Evolutionary conservation across 225 moss, liverwort and hornwort species (phyloP).

Genomic region (Bryum argenteum): DNA sequence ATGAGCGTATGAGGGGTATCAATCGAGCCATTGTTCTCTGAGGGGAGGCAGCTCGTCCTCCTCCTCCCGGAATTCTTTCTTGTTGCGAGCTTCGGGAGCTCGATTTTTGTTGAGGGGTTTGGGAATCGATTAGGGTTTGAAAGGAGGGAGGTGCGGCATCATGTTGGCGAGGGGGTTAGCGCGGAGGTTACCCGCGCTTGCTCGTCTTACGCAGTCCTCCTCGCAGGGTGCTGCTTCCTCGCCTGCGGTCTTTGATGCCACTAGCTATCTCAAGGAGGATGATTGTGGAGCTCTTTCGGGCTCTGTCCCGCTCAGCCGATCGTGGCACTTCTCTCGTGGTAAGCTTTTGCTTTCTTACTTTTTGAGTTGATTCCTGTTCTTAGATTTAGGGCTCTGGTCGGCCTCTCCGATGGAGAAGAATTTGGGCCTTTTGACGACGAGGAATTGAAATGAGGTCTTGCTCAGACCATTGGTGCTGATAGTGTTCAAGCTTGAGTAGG

Average conservation of each 20-base stretch:
- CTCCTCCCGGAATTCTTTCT: background rate
- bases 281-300: background rate
- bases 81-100: background rate
- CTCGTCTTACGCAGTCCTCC: constrained; percentile 35
- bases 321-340: constrained; percentile 52
- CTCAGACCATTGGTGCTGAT: too few relatives aligned
- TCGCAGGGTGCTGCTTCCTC: constrained; percentile 29
- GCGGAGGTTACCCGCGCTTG: constrained; percentile 47
- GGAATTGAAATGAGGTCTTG: too few relatives aligned
- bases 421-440: too few relatives aligned
- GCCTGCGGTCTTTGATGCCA: constrained; percentile 20
- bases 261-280: constrained; percentile 27
- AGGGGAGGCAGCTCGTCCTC: too few relatives aligned
- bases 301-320: constrained; percentile 24
- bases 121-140: background rate
- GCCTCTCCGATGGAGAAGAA: too few relatives aligned
- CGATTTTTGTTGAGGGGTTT: background rate
- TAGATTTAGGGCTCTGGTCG: background rate
- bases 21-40: too few relatives aligned
- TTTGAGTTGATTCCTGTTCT: background rate
- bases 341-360: background rate
- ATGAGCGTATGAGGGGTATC: too few relatives aligned
- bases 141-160: constrained; percentile 18
- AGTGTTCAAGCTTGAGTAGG: too few relatives aligned
- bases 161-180: constrained; percentile 51